Percentiles rank a stretch among this genome's conserved stretches.
Evolutionary conservation across 2,329 filamentous ascomycete genomes (phyloP).

Genomic region (Claviceps humidiphila): DNA sequence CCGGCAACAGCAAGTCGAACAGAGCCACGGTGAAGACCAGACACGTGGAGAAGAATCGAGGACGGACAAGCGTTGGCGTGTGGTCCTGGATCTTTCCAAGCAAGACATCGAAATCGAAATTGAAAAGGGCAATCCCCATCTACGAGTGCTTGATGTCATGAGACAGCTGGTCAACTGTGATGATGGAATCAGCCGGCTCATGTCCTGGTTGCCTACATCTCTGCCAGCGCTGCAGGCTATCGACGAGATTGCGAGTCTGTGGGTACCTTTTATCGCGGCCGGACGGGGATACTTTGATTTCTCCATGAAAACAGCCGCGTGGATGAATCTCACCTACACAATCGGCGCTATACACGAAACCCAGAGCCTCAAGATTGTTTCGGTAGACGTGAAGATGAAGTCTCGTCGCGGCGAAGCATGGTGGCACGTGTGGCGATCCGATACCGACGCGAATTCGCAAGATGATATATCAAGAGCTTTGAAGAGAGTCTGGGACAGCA

Average conservation of each 20-base stretch:
- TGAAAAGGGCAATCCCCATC: conserved; percentile 51
- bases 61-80: conserved; percentile 29
- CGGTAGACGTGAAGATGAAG: conserved; percentile 38
- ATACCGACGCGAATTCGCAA: conserved; percentile 9
- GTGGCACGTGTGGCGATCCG: conserved; percentile 36
- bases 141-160: conserved; percentile 47
- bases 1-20: background rate
- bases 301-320: conserved; percentile 41
- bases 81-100: conserved; percentile 43
- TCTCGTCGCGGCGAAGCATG: conserved; percentile 32
- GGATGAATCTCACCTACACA: conserved; percentile 42
- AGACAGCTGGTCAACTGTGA: conserved; percentile 43
- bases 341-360: conserved; percentile 17
- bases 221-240: conserved; percentile 52
- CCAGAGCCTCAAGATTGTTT: conserved; percentile 20
- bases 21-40: background rate
- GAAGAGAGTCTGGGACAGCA: conserved; percentile 30
- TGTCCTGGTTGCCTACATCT: conserved; percentile 42
- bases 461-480: conserved; percentile 27
- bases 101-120: conserved; percentile 45
- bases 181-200: conserved; percentile 38
- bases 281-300: conserved; percentile 37
- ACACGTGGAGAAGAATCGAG: conserved; percentile 5
- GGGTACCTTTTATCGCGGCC: conserved; percentile 28
- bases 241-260: conserved; percentile 43